phyloP scores from a whole-genome alignment of 2,329 filamentous ascomycete genomes.

The Escovopsis sp. region DNA sequence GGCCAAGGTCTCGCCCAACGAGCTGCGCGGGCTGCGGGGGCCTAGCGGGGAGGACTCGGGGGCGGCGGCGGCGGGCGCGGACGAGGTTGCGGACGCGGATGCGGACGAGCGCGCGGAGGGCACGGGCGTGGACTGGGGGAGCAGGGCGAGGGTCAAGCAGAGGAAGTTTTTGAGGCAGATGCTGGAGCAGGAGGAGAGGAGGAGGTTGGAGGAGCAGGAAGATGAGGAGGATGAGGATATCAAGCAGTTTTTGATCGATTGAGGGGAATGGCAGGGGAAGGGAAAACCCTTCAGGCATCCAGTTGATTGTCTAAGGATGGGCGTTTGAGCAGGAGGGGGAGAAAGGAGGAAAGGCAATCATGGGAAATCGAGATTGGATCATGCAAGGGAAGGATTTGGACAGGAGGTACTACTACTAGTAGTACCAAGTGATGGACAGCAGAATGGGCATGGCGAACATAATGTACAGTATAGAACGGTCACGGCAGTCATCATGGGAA shows the following conservation, averaged over 20 bases:
- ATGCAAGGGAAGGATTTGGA: too few relatives aligned
- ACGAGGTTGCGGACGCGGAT: slow-evolving; percentile 22
- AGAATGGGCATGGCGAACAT: too few relatives aligned
- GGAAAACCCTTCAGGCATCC: too few relatives aligned
- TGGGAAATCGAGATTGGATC: too few relatives aligned
- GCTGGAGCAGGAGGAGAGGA: slow-evolving; percentile 46
- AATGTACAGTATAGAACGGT: too few relatives aligned
- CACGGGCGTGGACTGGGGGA: slow-evolving; percentile 47
- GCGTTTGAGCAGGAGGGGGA: too few relatives aligned
- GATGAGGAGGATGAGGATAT: slow-evolving; percentile 66
- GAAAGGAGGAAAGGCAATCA: too few relatives aligned
- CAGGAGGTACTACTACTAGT: too few relatives aligned
- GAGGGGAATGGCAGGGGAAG: background rate
- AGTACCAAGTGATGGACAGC: too few relatives aligned
- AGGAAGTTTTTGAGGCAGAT: slow-evolving; percentile 50
- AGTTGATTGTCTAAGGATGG: too few relatives aligned
- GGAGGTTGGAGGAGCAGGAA: slow-evolving; percentile 45
- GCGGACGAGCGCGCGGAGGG: slow-evolving; percentile 29
- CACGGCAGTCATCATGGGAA: too few relatives aligned
- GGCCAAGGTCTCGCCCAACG: slow-evolving; percentile 46
- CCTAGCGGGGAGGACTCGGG: slow-evolving; percentile 42
- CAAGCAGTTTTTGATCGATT: slow-evolving; percentile 49
- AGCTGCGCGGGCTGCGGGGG: slow-evolving; percentile 41
- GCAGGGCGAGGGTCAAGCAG: slow-evolving; percentile 54
- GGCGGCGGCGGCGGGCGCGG: too few relatives aligned